Evolutionary conservation across 768 basidiomycete species (phyloP).

Genomic region (Hypsizygus marmoreus): DNA sequence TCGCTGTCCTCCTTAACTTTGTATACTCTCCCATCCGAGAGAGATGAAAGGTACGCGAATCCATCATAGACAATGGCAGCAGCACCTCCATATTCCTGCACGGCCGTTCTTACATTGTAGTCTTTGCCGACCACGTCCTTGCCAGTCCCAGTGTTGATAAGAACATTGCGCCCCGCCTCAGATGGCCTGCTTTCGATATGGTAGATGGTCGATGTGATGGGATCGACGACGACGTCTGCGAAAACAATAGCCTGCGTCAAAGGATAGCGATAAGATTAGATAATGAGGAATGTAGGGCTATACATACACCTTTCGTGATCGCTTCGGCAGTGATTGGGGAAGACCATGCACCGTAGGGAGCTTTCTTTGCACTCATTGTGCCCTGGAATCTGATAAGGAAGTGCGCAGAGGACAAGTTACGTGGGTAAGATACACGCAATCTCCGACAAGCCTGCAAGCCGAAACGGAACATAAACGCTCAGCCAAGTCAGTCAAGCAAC

Average conservation of each 20-base stretch:
- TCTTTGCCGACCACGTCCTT: conserved; percentile 54
- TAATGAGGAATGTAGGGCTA: conserved; percentile 1
- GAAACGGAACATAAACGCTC: too few relatives aligned
- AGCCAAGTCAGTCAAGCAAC: too few relatives aligned
- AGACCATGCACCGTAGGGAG: conserved; percentile 65
- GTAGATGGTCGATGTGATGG: conserved; percentile 44
- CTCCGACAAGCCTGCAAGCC: too few relatives aligned
- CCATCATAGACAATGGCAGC: conserved; percentile 49
- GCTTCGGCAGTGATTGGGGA: conserved; percentile 57
- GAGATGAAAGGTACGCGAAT: conserved; percentile 56
- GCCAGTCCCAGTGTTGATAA: conserved; percentile 52
- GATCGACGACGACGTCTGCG: conserved; percentile 57
- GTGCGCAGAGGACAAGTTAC: too few relatives aligned
- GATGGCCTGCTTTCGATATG: conserved; percentile 62
- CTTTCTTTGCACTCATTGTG: conserved; percentile 23
- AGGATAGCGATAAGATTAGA: conserved; percentile 9
- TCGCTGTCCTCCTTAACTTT: conserved; percentile 28
- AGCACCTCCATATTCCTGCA: conserved; percentile 71
- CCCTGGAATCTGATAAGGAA: too few relatives aligned
- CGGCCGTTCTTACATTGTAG: conserved; percentile 61
- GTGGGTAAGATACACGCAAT: too few relatives aligned
- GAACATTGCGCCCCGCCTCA: conserved; percentile 50
- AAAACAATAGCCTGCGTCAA: conserved; percentile 33
- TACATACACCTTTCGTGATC: conserved; percentile 44
- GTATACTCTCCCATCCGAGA: conserved; percentile 52